A percentile compares a stretch with the other conserved stretches of the same genome.
Conservation (phyloP, 768 basidiomycete genomes). For the Hysterangium stoloniferum region DNA sequence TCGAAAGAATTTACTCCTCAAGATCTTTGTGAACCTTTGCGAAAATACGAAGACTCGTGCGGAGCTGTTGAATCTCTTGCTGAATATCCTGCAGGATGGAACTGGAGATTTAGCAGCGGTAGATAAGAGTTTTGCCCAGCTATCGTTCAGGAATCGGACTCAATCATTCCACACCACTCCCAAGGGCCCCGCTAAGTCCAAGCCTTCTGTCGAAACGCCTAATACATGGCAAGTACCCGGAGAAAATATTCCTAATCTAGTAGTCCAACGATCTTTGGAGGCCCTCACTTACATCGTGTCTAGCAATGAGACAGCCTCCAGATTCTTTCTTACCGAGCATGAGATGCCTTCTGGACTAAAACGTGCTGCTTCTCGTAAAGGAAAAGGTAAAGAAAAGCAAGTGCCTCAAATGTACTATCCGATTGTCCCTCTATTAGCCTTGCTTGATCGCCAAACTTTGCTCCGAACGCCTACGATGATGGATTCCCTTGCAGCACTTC, state of each 20-base stretch:
- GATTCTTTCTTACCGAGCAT: constrained; percentile 95
- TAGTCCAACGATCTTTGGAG: constrained; percentile 92
- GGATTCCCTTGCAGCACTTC: constrained; percentile 83
- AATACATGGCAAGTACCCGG: constrained; percentile 48
- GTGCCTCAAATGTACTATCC: constrained; percentile 79
- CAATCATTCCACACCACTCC: constrained; percentile 40
- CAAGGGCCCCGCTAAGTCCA: constrained; percentile 62
- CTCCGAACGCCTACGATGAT: constrained; percentile 85
- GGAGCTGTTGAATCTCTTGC: constrained; percentile 88
- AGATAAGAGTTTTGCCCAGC: constrained; percentile 88
- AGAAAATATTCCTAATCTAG: constrained; percentile 85
- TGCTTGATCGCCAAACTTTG: constrained; percentile 81
- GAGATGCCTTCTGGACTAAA: constrained; percentile 78
- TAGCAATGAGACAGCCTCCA: constrained; percentile 72
- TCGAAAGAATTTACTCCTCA: constrained; percentile 77
- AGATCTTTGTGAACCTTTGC: constrained; percentile 89
- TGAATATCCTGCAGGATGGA: constrained; percentile 93
- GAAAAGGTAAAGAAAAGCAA: constrained; percentile 92
- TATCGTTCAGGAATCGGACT: constrained; percentile 60
- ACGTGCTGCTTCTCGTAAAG: constrained; percentile 67
- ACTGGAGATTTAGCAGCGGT: constrained; percentile 87
- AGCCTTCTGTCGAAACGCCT: constrained; percentile 25
- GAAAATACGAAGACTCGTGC: constrained; percentile 88
- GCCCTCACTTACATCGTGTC: constrained; percentile 82
- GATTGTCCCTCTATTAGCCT: constrained; percentile 77